Conservation (phyloP, 306 rosid genomes). For the Aeschynomene evenia region DNA sequence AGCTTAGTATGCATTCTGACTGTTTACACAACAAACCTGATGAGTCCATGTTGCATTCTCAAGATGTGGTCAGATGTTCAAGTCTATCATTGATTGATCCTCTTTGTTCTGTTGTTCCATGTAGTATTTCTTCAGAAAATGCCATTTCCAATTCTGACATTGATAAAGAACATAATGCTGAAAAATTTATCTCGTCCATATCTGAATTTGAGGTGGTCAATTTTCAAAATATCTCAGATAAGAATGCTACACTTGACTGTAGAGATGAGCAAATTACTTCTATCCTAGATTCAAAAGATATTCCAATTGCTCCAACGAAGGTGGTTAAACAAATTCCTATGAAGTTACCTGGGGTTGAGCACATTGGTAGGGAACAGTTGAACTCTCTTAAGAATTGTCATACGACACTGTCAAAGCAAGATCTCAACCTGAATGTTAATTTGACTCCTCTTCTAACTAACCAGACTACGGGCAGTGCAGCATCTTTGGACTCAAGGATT, state of each 20-base stretch:
- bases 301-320: constrained; percentile 28
- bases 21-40: constrained; percentile 35
- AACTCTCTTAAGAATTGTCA: constrained; percentile 61
- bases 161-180: constrained; percentile 31
- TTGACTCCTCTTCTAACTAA: constrained; percentile 35
- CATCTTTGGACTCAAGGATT: constrained; percentile 39
- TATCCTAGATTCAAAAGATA: constrained; percentile 33
- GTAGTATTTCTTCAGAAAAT: constrained; percentile 65
- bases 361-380: constrained; percentile 27
- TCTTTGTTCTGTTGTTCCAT: constrained; percentile 89
- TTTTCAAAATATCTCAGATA: constrained; percentile 30
- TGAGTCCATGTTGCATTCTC: constrained; percentile 49
- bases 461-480: constrained; percentile 30
- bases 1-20: constrained; percentile 49
- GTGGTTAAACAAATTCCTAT: constrained; percentile 14
- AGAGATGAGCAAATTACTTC: constrained; percentile 31
- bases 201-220: constrained; percentile 45
- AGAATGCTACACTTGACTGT: constrained; percentile 24
- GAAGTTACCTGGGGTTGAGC: constrained; percentile 32
- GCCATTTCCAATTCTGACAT: constrained; percentile 30
- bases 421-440: constrained; percentile 35
- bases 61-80: constrained; percentile 63
- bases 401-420: constrained; percentile 44
- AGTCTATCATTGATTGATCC: constrained; percentile 69
- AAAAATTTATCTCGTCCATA: constrained; percentile 30